These are phyloP conservation scores for Orbilia blumenaviensis DNA, from an alignment of 2,329 filamentous ascomycete genomes.

Conservation along the genomic window DNA sequence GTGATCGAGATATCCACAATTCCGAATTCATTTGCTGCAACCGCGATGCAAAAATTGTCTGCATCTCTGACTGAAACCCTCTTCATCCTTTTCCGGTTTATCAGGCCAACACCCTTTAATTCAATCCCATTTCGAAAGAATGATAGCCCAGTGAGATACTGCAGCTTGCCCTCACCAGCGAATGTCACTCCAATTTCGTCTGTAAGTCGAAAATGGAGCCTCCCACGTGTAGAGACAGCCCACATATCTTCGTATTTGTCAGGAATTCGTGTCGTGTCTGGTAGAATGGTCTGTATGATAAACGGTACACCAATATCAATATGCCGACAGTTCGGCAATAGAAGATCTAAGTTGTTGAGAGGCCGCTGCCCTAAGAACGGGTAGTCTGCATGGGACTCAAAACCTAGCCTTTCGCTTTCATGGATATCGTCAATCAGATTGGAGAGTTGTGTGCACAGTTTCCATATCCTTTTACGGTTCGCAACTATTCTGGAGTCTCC, in stretches of 20 bases:
- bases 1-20: constrained; percentile 23
- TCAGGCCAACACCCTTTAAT: neutral
- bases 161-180: neutral
- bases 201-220: neutral
- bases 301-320: neutral
- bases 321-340: neutral
- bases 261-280: neutral
- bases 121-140: neutral
- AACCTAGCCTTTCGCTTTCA: neutral
- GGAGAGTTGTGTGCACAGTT: neutral
- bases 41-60: neutral
- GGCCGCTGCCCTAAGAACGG: constrained; percentile 13
- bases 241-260: neutral
- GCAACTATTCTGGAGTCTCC: neutral
- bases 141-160: constrained; percentile 12
- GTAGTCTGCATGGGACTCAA: neutral
- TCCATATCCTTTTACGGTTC: neutral
- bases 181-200: constrained; percentile 18
- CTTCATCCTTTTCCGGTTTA: neutral
- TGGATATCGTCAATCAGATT: constrained; percentile 15
- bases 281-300: neutral
- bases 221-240: neutral
- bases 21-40: constrained; percentile 4
- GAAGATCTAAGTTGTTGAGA: neutral
- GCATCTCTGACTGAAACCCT: neutral